phyloP scores from a whole-genome alignment of 345 rosid species.

The Citrus unshiu region DNA sequence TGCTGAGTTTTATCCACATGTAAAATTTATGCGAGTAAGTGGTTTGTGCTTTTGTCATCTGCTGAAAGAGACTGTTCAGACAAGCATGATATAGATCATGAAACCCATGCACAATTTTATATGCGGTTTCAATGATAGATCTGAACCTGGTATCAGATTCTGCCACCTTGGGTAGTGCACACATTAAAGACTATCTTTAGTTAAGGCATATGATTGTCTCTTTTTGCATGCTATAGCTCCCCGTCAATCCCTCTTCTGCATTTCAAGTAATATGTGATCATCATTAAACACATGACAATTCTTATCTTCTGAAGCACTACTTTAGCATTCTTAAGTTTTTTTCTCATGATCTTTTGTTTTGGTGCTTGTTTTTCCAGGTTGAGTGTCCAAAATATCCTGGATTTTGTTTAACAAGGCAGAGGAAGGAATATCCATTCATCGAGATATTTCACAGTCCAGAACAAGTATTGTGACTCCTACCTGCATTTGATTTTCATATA shows the following conservation, averaged over 20 bases:
- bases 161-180: background rate
- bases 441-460: constrained; percentile 90
- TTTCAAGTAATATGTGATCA: background rate
- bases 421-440: constrained; percentile 82
- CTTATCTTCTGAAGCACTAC: background rate
- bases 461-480: constrained; percentile 41
- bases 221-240: background rate
- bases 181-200: background rate
- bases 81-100: background rate
- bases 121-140: background rate
- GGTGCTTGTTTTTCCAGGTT: constrained; percentile 52
- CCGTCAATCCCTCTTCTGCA: background rate
- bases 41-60: constrained; percentile 10
- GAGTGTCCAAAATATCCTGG: constrained; percentile 99
- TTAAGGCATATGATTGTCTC: background rate
- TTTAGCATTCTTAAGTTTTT: background rate
- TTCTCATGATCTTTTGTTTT: constrained; percentile 15
- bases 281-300: background rate
- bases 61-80: background rate
- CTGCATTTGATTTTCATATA: background rate
- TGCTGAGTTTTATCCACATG: constrained; percentile 78
- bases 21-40: constrained; percentile 80
- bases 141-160: background rate
- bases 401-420: constrained; percentile 87
- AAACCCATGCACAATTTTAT: background rate